Base-by-base conservation (phyloP, 371 early-diverging fungal species). In the Phascolomyces articulosus region DNA sequence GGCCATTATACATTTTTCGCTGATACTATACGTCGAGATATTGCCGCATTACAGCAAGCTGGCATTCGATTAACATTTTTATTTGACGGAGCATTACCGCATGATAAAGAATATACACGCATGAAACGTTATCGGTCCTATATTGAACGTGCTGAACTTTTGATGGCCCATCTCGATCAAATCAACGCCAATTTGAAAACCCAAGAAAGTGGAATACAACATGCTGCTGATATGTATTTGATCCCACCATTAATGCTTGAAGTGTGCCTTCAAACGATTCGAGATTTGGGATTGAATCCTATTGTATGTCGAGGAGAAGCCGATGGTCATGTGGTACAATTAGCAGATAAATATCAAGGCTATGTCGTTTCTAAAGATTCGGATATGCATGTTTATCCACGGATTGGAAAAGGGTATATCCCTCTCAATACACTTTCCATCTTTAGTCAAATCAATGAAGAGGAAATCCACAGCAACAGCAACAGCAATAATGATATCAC, bases 311-410 rank as follows among this genome's bases (percentile, higher is more conserved):
- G 76, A 38, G 78, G 70, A 38, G 87, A 87, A 65, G 87, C 87
- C 9, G 87, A 87, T 58, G 78, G 82, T 9, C 73, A 72, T 28
- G 84, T 85, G 11, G 85, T 77, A 0, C 58, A 54, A 13, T 40
- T 80, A 57, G 84, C 87, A 0, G 67, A 73, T 49, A 67, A 75
- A 38, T 68, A 65, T 24, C 66, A 76, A 3, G 87, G 79, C 0
- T 87, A 84, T 48, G 79, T 79, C 3, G 71, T 87, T 2, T 85
- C 85, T 68, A 79, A 81, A 63, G 87, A 87, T 58, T 85, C 87
- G 11, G 87, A 87, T 55, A 85, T 85, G 74, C 77, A 80, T 57
- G 79, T 85, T 4, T 83, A 79, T 66, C 82, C 85, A n/a, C 64
- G 70, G 0, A 72, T 77, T 23, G 77, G 77, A 10, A 75, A 78